These are phyloP conservation scores for Thermomyces lanuginosus DNA, from an alignment of 2,329 filamentous ascomycete species.

Conservation along the genomic window DNA sequence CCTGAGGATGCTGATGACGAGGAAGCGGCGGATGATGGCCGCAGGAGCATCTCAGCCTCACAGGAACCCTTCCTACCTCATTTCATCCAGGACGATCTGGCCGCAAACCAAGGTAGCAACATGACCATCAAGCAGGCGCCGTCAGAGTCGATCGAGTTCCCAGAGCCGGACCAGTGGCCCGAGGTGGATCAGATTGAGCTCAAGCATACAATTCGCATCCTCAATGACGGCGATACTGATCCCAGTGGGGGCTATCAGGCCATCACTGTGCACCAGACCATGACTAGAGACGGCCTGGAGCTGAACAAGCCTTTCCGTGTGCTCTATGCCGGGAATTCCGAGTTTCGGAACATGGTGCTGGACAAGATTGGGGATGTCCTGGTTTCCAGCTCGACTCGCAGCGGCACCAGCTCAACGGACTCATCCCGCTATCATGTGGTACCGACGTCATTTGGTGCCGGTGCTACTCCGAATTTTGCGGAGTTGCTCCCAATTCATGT, in stretches of 20 bases:
- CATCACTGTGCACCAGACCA: slow-evolving; percentile 28
- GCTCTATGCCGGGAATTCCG: slow-evolving; percentile 26
- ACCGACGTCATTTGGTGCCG: slow-evolving; percentile 31
- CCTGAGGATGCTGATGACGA: slow-evolving; percentile 22
- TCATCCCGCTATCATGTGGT: slow-evolving; percentile 33
- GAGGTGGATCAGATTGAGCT: slow-evolving; percentile 24
- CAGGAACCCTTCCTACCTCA: slow-evolving; percentile 15
- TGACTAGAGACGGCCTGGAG: slow-evolving; percentile 24
- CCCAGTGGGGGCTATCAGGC: slow-evolving; percentile 21
- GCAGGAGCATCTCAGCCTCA: slow-evolving; percentile 14
- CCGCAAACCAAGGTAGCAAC: slow-evolving; percentile 21
- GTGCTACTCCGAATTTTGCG: slow-evolving; percentile 29
- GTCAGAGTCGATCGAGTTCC: slow-evolving; percentile 26
- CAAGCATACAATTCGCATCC: slow-evolving; percentile 26
- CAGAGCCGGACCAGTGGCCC: slow-evolving; percentile 26
- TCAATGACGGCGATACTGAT: slow-evolving; percentile 16
- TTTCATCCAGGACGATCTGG: slow-evolving; percentile 13
- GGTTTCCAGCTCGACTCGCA: slow-evolving; percentile 23
- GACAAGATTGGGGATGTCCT: slow-evolving; percentile 34
- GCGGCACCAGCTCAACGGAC: slow-evolving; percentile 20
- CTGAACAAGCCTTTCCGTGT: slow-evolving; percentile 30
- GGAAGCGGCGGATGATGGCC: slow-evolving; percentile 19
- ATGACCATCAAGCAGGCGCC: slow-evolving; percentile 20
- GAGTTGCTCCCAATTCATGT: slow-evolving; percentile 33
- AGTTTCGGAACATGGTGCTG: slow-evolving; percentile 25